Evolutionary conservation across 495 filamentous ascomycete genomes (phyloP), one percentile per base, ranked within the genome.

Genomic region (Aspergillus leporis): DNA sequence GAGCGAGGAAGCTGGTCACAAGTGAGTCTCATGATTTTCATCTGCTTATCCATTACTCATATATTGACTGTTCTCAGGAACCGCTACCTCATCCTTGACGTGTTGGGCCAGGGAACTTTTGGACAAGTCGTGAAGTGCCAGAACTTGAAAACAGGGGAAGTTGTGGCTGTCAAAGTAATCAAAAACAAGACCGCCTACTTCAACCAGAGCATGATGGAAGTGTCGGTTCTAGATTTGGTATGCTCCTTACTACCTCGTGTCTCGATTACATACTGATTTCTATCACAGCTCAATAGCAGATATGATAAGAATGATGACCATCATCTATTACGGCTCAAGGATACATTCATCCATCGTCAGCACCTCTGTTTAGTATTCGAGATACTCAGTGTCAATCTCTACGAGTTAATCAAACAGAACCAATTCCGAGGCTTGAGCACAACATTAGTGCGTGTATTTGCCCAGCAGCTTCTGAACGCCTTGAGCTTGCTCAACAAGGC

Each of bases 121-220:
- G 95, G 95, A n/a, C 95, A 99, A 71, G 95, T 99, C 14, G 95
- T 99, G 49, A 99, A 99, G 77, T 99, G 95, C 72, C 95, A 99
- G 74, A 99, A 98, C 64, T 73, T 98, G 63, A 97, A 95, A 72
- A 97, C 95, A 0, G 91, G 96, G 70, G 95, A 99, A 72, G 95
- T 99, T 34, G 93, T 99, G 25, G 95, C 95, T 1, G 95, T 99
- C 58, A 99, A 99, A 77, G 95, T 98, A 30, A 93, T 99, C 76
- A 99, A 99, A 74, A 99, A 99, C 72, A 86, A 95, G 71, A 98
- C 94, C 0, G 95, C 95, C 18, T 99, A 99, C 68, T 99, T 99
- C 80, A 99, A 99, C 68, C 95, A 99, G 73, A 99, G 95, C 71
- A 99, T 99, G 95, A 99, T 99, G 95, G 95, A 99, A 66, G 95